Evolutionary conservation across 345 rosid species (phyloP), one percentile per base, ranked within the genome.

Genomic region (Lenwebbia sp.): DNA sequence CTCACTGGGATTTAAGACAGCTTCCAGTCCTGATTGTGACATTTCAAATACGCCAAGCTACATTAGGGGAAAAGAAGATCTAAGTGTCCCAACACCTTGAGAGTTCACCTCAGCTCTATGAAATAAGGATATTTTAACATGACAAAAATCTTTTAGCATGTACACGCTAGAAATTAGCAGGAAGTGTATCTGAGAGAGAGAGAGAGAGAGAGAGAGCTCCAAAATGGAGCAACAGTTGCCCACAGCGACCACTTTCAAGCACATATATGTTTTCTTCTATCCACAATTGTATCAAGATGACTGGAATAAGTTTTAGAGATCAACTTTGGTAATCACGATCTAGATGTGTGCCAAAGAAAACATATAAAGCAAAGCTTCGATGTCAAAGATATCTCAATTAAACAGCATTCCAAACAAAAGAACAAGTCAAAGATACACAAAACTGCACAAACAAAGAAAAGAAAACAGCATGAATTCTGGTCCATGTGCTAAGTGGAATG

Each of bases 31-130:
- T 56, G 84, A 85, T 86, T 93, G 92, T 70, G 93, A 86, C 98
- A 96, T 96, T 91, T 94, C 98, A 89, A 96, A 96, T 75, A 96
- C 95, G 82, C 98, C 99, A 82, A 96, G 94, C 99, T 96, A 95
- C 86, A 86, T 78, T 52, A 85, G 90, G 74, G 26, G 51, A 47
- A 54, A 83, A 62, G 82, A 44, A 62, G n/a, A 26, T 17, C 22
- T 28, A 51, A 17, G 40, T 51, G 57, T n/a, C 52, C 52, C 30
- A 26, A 57, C 13, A 57, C 30, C 62, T 57, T 0, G 62, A 57
- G 62, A 57, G 62, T n/a, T n/a, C 65, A 26, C n/a, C 65, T 58
- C 37, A n/a, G 70, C 70, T n/a, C 37, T n/a, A 60, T 17, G 19
- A 60, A 60, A n/a, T 60, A n/a, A 37, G 37, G 70, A 60, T 60